A percentile compares a stretch with the other conserved stretches of the same genome.
Conservation (phyloP, 352 stramenopile species). For the Phytopythium helicoides region DNA sequence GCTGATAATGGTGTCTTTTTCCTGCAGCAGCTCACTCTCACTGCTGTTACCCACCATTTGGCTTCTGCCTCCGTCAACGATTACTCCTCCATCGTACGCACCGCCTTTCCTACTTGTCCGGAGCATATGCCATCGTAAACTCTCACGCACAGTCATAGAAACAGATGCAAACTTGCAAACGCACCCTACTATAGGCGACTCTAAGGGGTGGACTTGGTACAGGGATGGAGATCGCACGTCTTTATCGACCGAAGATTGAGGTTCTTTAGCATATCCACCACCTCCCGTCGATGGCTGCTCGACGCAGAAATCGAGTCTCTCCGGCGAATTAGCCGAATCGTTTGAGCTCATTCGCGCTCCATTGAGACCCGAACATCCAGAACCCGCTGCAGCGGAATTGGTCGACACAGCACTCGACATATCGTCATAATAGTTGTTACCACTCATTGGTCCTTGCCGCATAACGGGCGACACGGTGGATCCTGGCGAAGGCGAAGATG, state of each 20-base stretch:
- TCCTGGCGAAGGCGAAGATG: conserved; percentile 11
- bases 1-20: conserved; percentile 80
- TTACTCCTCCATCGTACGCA: not conserved
- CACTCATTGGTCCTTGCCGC: conserved; percentile 15
- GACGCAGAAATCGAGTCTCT: not conserved
- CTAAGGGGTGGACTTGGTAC: conserved; percentile 3
- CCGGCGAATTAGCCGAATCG: not conserved
- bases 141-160: not conserved
- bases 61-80: not conserved
- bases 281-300: not conserved
- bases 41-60: not conserved
- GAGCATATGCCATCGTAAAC: not conserved
- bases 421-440: conserved; percentile 34
- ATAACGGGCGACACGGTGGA: not conserved
- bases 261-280: conserved; percentile 4
- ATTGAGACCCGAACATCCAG: too few relatives aligned
- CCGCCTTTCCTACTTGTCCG: not conserved
- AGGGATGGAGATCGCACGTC: not conserved
- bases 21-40: conserved; percentile 23
- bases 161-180: not conserved
- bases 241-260: not conserved
- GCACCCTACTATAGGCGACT: not conserved
- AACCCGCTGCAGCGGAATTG: conserved; percentile 22
- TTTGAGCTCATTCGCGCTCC: not conserved
- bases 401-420: conserved; percentile 22